Percentiles rank a stretch among this genome's conserved stretches.
These are phyloP conservation scores for Capsella bursapastoris DNA, from an alignment of 345 rosid species.

Conservation along the genomic window DNA sequence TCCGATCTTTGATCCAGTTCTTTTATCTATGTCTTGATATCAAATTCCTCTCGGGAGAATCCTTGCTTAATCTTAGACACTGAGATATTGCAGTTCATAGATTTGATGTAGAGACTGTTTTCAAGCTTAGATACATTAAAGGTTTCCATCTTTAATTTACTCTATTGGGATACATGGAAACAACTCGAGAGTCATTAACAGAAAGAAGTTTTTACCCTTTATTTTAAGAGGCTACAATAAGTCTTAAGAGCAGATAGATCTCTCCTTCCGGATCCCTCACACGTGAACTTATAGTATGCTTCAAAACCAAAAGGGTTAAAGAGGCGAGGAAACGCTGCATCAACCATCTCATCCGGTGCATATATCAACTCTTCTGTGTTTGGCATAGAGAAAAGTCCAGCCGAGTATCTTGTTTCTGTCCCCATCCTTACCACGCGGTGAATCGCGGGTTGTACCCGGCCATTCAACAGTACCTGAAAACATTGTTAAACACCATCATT, in stretches of 20 bases:
- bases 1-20: no score
- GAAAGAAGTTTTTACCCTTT: background rate
- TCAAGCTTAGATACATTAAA: background rate
- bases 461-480: constrained; percentile 42
- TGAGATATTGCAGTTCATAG: no score
- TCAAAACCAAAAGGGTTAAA: constrained; percentile 23
- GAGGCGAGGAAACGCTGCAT: background rate
- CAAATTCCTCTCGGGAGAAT: no score
- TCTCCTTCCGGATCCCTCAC: constrained; percentile 2
- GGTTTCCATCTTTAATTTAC: background rate
- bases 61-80: no score
- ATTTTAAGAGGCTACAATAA: constrained; percentile 36
- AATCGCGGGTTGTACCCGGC: constrained; percentile 15
- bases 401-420: constrained; percentile 32
- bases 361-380: background rate
- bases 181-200: background rate
- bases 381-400: constrained; percentile 20
- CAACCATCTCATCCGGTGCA: constrained; percentile 12
- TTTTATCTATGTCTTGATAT: no score
- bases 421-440: constrained; percentile 43
- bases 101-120: no score
- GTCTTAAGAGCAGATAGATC: constrained; percentile 23
- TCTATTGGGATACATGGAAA: background rate
- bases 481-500: background rate
- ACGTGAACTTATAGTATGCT: constrained; percentile 16